Conservation (phyloP, 2,329 filamentous ascomycete species). For the Keithomyces neogunnii region DNA sequence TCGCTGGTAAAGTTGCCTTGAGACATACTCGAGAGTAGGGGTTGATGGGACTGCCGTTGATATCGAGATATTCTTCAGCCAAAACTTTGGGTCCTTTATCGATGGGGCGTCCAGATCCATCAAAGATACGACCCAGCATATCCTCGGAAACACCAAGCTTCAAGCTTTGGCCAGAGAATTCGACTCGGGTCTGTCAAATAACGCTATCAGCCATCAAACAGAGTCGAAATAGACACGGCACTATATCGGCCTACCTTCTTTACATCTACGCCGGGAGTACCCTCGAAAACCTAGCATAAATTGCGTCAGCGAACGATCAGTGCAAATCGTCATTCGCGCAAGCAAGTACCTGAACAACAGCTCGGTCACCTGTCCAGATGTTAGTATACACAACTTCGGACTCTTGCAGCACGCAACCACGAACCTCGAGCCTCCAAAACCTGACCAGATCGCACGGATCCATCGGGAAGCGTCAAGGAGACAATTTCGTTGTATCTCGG, state of each 20-base stretch:
- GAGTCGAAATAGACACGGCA: no score
- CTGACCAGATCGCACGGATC: slow-evolving; percentile 85
- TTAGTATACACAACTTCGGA: neutral
- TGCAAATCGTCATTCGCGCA: slow-evolving; percentile 4
- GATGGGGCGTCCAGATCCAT: slow-evolving; percentile 94
- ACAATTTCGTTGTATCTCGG: slow-evolving; percentile 98
- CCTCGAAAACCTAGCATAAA: slow-evolving; percentile 76
- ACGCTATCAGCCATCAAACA: slow-evolving; percentile 15
- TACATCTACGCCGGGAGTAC: slow-evolving; percentile 93
- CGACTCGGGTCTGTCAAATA: slow-evolving; percentile 71
- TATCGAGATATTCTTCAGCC: slow-evolving; percentile 96
- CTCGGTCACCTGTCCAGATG: slow-evolving; percentile 63
- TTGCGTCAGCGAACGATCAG: slow-evolving; percentile 15
- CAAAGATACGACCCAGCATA: slow-evolving; percentile 98
- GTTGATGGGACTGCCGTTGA: slow-evolving; percentile 98
- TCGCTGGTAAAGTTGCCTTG: neutral
- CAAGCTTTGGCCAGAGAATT: slow-evolving; percentile 93
- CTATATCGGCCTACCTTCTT: slow-evolving; percentile 65
- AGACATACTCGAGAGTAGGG: slow-evolving; percentile 77
- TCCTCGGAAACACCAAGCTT: slow-evolving; percentile 99
- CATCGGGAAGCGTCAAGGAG: slow-evolving; percentile 89
- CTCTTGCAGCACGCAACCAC: slow-evolving; percentile 1
- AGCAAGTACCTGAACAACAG: slow-evolving; percentile 76
- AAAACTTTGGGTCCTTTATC: slow-evolving; percentile 98
- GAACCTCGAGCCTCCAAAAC: slow-evolving; percentile 95